Base-by-base conservation (phyloP, 192 early-diverging fungal genomes). In the Spizellomyces punctatus region DNA sequence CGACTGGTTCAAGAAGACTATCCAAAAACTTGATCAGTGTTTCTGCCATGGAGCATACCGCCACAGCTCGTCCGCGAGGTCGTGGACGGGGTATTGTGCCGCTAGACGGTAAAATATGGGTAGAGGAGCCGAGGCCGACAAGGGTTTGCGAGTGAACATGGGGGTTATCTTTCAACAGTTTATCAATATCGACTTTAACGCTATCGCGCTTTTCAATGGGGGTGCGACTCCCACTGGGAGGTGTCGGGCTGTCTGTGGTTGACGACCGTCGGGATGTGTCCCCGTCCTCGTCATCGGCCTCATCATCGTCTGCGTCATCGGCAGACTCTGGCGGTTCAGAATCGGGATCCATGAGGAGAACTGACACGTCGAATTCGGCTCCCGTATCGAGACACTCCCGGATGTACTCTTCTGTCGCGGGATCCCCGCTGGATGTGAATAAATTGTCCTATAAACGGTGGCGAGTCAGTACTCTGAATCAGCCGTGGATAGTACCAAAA, bases 301-400 rank as follows among this genome's bases (percentile, higher is more conserved):
- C 58, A 9, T 27, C 55, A 21, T 58, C 55, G 22, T 61, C 46
- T 19, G 66, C 43, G 52, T 54, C 66, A 7, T 61, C 57, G 68
- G 48, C 57, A n/a, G 19, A 46, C 8, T 63, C 49, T 9, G 66
- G 48, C 10, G 41, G 14, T 10, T 21, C 46, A 21, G 64, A 41
- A 7, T 12, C 57, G 17, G 73, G 73, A 14, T 79, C 81, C 44
- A 73, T 21, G 10, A 80, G 59, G 12, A 80, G 63, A 41, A 67
- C 52, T 16, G 75, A 69, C 41, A 85, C 16, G 66, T 92, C 90
- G 63, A 91, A 92, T 17, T 86, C 85, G 27, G 76, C 79, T 9
- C 91, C 93, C 1, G 85, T 82, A 63, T 96, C 93, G n/a, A 98
- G 78, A 52, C 91, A 95, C 46, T 95, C 88, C 8, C 86, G 82